Base-by-base conservation (phyloP, 75 land plant genomes). In the Cunninghamia lanceolata region DNA sequence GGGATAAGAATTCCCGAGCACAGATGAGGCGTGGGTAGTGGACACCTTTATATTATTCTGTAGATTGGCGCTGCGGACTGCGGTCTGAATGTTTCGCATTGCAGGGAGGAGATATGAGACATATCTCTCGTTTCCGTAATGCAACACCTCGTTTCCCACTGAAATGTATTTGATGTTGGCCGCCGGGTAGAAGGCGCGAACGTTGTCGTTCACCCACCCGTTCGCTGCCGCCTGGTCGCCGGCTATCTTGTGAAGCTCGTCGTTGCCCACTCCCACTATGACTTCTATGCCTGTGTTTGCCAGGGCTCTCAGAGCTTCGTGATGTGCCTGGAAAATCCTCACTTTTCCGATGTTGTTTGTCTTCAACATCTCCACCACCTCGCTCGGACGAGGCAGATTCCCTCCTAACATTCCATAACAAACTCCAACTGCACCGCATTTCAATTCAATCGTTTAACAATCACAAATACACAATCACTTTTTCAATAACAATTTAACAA, bases 11-110 rank as follows among this genome's bases (percentile, higher is more conserved):
- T 25, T 84, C 8, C n/a, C 25, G 0, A 66, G 63, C 3, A 91
- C 74, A 17, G 88, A 54, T 1, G 39, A 25, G 56, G 66, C 82
- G 38, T 87, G 63, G 13, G 86, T 80, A 16, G 92, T 84, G 76
- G 92, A 88, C 25, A 89, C 92, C 54, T 88, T 89, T 68, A 88
- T 73, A 13, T 84, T 70, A 14, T 88, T 86, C 34, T 38, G 36
- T 0, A 87, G 86, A 36, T 87, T 87, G 13, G 91, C 88, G 1
- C 43, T n/a, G 9, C 71, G 25, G 8, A 89, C 21, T 3, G 91
- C 89, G 0, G 45, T 75, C 42, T 84, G 42, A 21, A 91, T 74
- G 84, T 88, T 89, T 4, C 32, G 54, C 93, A 91, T 91, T 40
- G 93, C 91, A 8, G 89, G 89, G 25, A 91, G 82, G 28, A 90